A percentile compares a stretch with the other conserved stretches of the same genome.
phyloP scores from a whole-genome alignment of 2,329 filamentous ascomycete genomes.

The Trichothecium roseum region DNA sequence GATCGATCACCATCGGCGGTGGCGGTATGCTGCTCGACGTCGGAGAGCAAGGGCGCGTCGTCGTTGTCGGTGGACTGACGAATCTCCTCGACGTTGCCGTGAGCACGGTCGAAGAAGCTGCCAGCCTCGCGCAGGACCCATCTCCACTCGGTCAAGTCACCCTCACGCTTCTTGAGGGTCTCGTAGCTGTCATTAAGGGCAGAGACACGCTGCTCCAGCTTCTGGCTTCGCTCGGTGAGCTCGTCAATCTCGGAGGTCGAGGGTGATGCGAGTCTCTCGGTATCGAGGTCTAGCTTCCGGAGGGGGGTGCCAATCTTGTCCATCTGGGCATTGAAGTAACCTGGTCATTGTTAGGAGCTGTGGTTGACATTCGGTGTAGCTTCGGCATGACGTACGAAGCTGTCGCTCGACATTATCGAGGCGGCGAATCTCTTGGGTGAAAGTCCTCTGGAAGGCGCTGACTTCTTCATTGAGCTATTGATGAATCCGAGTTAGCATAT shows the following conservation, averaged over 20 bases:
- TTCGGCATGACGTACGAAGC: constrained; percentile 57
- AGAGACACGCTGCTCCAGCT: constrained; percentile 80
- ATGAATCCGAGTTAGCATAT: constrained; percentile 8
- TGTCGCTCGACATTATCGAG: constrained; percentile 98
- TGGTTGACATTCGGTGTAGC: constrained; percentile 3
- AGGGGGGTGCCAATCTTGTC: constrained; percentile 82
- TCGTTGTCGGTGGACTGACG: constrained; percentile 81
- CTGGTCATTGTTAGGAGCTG: constrained; percentile 28
- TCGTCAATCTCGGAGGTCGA: constrained; percentile 95
- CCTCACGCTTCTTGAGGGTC: constrained; percentile 93
- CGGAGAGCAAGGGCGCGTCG: constrained; percentile 85
- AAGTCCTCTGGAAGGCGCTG: constrained; percentile 92
- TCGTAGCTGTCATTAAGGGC: constrained; percentile 98
- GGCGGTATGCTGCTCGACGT: constrained; percentile 73
- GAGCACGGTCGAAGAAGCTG: constrained; percentile 92
- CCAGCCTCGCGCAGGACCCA: constrained; percentile 96
- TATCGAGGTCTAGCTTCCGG: constrained; percentile 83
- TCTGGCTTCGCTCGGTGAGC: constrained; percentile 83
- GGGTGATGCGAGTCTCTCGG: constrained; percentile 74
- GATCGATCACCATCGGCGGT: constrained; percentile 66
- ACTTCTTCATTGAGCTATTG: constrained; percentile 83
- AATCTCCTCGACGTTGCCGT: constrained; percentile 95
- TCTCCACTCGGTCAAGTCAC: constrained; percentile 95
- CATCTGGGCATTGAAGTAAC: constrained; percentile 93
- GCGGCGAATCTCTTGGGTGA: constrained; percentile 93